Base-by-base conservation (phyloP, 208 protist species). In the Naegleria gruberi region DNA sequence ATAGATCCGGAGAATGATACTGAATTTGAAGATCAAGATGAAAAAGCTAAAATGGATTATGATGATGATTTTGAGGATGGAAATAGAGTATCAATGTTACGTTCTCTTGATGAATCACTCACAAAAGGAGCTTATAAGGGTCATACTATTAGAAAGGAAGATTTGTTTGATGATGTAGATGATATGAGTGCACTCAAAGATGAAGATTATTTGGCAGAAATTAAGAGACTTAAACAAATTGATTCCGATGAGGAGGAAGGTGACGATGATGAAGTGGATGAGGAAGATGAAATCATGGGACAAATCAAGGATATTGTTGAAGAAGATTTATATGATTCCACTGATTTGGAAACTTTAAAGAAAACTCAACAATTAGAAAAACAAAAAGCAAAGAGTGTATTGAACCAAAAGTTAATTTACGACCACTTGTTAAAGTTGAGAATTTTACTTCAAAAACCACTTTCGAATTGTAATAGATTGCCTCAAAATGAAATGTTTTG, bases 401-500 rank as follows among this genome's bases (percentile, higher is more conserved):
- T 65, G n/a, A 51, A 88, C 41, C 84, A 88, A 88, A 57, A 65
- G 43, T 44, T 65, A 65, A 8, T 88, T 40, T 88, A 65, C 46
- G 37, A 65, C 43, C 43, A 88, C 15, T 65, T 88, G 34, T 65
- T 88, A 30, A 88, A 88, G 45, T 26, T 65, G 8, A 47, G 84
- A 47, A 88, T 88, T 26, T 88, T 88, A 26, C 26, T 88, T 2
- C 84, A 88, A 26, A 88, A 88, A 26, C 84, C 84, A 43, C 43
- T 88, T 4, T 6, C 30, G 0, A 23, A 7, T 30, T 37, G 26
- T 23, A 88, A 88, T 41, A 15, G n/a, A 26, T 42, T 88, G 0
- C 84, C 84, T 34, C 84, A 88, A 65, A 30, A 10, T 55, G 83
- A 87, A 37, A 26, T 12, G 6, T 87, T 55, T 40, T 55, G 34